Evolutionary conservation across 2,329 filamentous ascomycete genomes (phyloP).

Genomic region (Dactylella cylindrospora): DNA sequence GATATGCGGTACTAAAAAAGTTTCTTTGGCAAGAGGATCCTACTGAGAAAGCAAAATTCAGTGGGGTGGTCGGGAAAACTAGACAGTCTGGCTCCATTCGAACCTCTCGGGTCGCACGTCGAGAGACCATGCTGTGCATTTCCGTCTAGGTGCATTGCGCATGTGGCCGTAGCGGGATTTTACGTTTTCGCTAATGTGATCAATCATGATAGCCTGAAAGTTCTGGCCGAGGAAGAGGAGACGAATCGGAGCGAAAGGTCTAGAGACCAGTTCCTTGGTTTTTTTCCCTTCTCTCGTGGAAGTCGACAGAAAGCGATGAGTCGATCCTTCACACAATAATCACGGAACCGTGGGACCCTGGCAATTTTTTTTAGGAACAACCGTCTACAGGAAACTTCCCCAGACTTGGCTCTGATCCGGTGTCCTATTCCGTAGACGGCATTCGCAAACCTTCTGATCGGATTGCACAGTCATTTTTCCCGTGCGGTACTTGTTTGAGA

Average conservation of each 20-base stretch:
- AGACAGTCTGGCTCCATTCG: conserved; percentile 1
- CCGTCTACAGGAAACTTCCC: conserved; percentile 20
- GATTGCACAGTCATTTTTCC: too few relatives aligned
- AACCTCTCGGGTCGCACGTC: conserved; percentile 26
- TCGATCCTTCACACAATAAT: conserved; percentile 43
- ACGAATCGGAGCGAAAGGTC: conserved; percentile 21
- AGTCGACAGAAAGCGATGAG: conserved; percentile 41
- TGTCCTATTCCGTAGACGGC: too few relatives aligned
- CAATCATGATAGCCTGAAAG: conserved; percentile 31
- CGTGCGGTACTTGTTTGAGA: too few relatives aligned
- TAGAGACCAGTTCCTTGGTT: conserved; percentile 14
- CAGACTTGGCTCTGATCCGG: too few relatives aligned
- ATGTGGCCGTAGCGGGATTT: conserved; percentile 37
- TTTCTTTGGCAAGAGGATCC: too few relatives aligned
- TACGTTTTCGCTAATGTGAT: conserved; percentile 38
- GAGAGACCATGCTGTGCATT: conserved; percentile 29
- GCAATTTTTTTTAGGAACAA: too few relatives aligned
- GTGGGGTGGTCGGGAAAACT: not conserved
- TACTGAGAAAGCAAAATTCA: too few relatives aligned
- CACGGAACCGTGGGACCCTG: not conserved
- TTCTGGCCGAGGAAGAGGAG: conserved; percentile 1
- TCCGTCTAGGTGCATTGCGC: conserved; percentile 43
- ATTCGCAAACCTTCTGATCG: too few relatives aligned
- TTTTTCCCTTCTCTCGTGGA: too few relatives aligned
- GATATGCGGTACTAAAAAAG: too few relatives aligned